Evolutionary conservation across 2,329 filamentous ascomycete species (phyloP).

Genomic region (Thielaviopsis euricoi): DNA sequence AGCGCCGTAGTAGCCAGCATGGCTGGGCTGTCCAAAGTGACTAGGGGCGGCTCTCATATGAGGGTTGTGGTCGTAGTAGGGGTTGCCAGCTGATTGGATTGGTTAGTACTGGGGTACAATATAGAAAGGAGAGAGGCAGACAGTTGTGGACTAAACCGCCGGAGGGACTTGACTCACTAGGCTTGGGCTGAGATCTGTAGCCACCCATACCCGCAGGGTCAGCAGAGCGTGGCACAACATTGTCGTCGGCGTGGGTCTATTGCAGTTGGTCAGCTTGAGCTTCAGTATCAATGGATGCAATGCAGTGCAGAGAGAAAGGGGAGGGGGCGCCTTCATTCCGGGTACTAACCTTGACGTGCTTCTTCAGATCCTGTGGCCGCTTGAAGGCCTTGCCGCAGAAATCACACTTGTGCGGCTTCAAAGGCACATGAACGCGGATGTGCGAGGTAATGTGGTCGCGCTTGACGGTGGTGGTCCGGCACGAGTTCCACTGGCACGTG

Average conservation of each 20-base stretch:
- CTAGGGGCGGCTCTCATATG: slow-evolving; percentile 43
- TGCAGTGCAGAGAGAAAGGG: too few species aligned
- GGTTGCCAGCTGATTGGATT: slow-evolving; percentile 22
- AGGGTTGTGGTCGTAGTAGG: slow-evolving; percentile 50
- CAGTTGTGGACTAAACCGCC: too few species aligned
- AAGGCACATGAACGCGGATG: slow-evolving; percentile 93
- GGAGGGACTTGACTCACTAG: slow-evolving; percentile 37
- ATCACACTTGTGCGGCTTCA: slow-evolving; percentile 98
- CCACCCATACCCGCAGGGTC: slow-evolving; percentile 34
- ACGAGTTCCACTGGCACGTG: slow-evolving; percentile 93
- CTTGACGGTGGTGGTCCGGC: slow-evolving; percentile 93
- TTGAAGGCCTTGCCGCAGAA: slow-evolving; percentile 99
- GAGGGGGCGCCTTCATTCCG: too few species aligned
- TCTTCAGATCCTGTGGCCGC: slow-evolving; percentile 95
- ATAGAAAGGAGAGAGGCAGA: too few species aligned
- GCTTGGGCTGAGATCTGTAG: slow-evolving; percentile 36
- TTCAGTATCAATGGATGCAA: too few species aligned
- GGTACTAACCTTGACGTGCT: slow-evolving; percentile 68
- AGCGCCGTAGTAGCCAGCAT: slow-evolving; percentile 38
- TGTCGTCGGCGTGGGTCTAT: slow-evolving; percentile 83
- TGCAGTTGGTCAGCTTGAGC: neutral
- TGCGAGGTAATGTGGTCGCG: slow-evolving; percentile 98
- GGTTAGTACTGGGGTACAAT: too few species aligned
- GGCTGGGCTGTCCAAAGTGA: slow-evolving; percentile 40
- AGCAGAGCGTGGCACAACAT: slow-evolving; percentile 45